Percentiles rank a stretch among this genome's conserved stretches.
Conservation (phyloP, 805 yeast species). For the Starmerella stellata region DNA sequence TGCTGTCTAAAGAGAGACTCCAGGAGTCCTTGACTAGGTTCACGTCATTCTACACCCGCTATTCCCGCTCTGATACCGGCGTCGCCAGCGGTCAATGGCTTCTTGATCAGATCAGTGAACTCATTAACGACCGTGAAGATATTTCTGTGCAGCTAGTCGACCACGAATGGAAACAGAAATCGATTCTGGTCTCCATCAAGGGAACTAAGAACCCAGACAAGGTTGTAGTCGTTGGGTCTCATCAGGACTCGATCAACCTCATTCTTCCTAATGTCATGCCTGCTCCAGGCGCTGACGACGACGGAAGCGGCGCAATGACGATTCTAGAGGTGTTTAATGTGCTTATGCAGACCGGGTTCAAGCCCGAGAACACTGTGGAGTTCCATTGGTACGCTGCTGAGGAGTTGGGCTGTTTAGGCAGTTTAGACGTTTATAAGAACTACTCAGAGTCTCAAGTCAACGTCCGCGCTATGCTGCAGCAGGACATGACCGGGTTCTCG, state of each 20-base stretch:
- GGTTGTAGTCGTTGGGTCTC: constrained; percentile 66
- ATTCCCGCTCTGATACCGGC: constrained; percentile 58
- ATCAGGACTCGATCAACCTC: constrained; percentile 68
- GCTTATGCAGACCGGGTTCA: constrained; percentile 29
- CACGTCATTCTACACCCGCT: constrained; percentile 56
- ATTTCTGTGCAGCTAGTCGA: constrained; percentile 33
- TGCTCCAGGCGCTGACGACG: constrained; percentile 94
- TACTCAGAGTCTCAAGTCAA: constrained; percentile 31
- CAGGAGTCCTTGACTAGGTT: constrained; percentile 40
- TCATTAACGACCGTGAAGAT: constrained; percentile 24
- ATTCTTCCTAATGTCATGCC: constrained; percentile 46
- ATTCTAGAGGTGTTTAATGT: constrained; percentile 57
- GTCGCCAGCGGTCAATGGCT: constrained; percentile 57
- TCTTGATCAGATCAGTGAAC: constrained; percentile 27
- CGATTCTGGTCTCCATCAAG: constrained; percentile 45
- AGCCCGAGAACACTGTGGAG: constrained; percentile 59
- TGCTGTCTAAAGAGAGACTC: constrained; percentile 33
- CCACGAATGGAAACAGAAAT: constrained; percentile 67
- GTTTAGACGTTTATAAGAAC: constrained; percentile 51
- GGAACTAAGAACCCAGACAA: constrained; percentile 27
- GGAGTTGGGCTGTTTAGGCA: constrained; percentile 81
- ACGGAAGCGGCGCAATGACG: constrained; percentile 75
- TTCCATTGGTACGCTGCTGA: constrained; percentile 93
- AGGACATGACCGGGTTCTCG: constrained; percentile 82
- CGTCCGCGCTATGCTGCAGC: constrained; percentile 75